Percentiles rank a stretch among this genome's conserved stretches.
Evolutionary conservation across 2,329 filamentous ascomycete genomes (phyloP).

Genomic region (Aspergillus brasiliensis): DNA sequence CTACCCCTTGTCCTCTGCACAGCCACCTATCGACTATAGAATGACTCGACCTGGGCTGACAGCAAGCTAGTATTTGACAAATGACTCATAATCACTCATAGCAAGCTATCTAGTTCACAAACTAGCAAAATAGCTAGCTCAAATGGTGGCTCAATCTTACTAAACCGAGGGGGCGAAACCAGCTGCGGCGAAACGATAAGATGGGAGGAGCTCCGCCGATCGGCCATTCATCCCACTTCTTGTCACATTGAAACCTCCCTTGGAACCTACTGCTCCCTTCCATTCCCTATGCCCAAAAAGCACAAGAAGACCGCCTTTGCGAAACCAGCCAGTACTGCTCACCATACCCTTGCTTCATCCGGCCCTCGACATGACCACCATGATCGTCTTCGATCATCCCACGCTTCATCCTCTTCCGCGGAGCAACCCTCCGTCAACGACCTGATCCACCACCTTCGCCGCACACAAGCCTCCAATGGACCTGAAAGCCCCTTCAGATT

Average conservation of each 20-base stretch:
- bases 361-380: constrained; percentile 26
- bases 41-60: too few relatives aligned
- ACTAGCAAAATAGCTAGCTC: too few relatives aligned
- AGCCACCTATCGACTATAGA: not conserved
- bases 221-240: constrained; percentile 2
- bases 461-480: constrained; percentile 38
- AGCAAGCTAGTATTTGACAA: too few relatives aligned
- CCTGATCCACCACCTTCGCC: constrained; percentile 50
- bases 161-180: too few relatives aligned
- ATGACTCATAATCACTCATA: not conserved
- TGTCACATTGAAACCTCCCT: constrained; percentile 8
- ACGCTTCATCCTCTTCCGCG: constrained; percentile 22
- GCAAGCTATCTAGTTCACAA: too few relatives aligned
- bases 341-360: constrained; percentile 42
- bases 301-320: constrained; percentile 40
- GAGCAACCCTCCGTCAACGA: constrained; percentile 48
- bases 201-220: constrained; percentile 7
- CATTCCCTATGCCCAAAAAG: constrained; percentile 51
- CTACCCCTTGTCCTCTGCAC: not conserved
- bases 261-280: constrained; percentile 8
- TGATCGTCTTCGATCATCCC: constrained; percentile 27
- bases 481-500: constrained; percentile 20
- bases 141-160: too few relatives aligned
- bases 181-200: not conserved
- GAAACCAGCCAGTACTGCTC: constrained; percentile 45